phyloP scores from a whole-genome alignment of 345 rosid species.

The Laguncularia racemosa region DNA sequence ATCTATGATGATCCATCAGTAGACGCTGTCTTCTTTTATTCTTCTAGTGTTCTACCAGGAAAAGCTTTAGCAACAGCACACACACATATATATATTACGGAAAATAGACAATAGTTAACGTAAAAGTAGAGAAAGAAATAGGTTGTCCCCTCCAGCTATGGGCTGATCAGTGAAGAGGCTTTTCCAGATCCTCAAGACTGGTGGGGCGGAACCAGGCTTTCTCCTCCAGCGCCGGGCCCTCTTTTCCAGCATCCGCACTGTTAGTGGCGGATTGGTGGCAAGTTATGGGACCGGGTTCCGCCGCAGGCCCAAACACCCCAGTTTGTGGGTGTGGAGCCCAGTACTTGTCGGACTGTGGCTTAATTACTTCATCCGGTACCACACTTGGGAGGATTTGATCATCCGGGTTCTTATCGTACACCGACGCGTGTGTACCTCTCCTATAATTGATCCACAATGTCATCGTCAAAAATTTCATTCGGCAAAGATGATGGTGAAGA shows the following conservation, averaged over 20 bases:
- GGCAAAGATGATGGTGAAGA: too few species aligned
- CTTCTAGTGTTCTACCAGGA: too few species aligned
- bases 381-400: conserved; percentile 39
- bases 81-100: too few species aligned
- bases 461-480: neutral
- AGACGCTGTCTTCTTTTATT: too few species aligned
- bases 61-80: too few species aligned
- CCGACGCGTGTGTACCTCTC: conserved; percentile 48
- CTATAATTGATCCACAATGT: conserved; percentile 12
- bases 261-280: conserved; percentile 13
- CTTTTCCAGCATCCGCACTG: conserved; percentile 1
- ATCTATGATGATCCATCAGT: too few species aligned
- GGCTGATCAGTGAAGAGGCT: conserved; percentile 26
- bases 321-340: conserved; percentile 97
- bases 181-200: conserved; percentile 81
- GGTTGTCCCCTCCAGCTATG: neutral
- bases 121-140: too few species aligned
- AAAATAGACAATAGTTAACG: too few species aligned
- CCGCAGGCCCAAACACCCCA: conserved; percentile 79
- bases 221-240: conserved; percentile 49
- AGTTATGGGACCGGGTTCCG: conserved; percentile 20
- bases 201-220: conserved; percentile 96
- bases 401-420: conserved; percentile 79
- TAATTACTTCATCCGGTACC: conserved; percentile 69
- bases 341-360: conserved; percentile 59